Evolutionary conservation across 176 grass and related monocot genomes (phyloP).

Genomic region (Carex pumila): DNA sequence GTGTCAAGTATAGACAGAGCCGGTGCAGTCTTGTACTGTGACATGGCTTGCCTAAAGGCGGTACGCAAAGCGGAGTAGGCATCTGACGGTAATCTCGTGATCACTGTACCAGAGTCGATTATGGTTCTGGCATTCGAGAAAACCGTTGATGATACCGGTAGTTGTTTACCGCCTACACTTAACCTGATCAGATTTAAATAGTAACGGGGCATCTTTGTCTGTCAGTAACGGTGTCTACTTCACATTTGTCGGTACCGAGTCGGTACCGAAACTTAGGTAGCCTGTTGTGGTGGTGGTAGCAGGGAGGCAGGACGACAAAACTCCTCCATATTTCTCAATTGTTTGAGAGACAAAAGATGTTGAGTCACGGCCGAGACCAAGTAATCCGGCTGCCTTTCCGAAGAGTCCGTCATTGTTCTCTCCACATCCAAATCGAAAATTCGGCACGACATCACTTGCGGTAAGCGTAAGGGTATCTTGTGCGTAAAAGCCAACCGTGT

Average conservation of each 20-base stretch:
- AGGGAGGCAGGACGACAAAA: constrained; percentile 73
- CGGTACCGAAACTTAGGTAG: constrained; percentile 49
- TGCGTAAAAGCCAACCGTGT: constrained; percentile 55
- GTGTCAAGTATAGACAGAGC: constrained; percentile 31
- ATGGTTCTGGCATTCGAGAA: constrained; percentile 45
- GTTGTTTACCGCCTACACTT: constrained; percentile 35
- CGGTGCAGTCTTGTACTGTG: constrained; percentile 58
- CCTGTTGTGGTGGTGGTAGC: constrained; percentile 32
- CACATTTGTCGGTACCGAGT: constrained; percentile 14
- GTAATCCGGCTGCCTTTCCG: constrained; percentile 42
- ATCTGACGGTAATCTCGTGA: constrained; percentile 50
- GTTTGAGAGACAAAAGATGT: constrained; percentile 57
- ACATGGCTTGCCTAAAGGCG: constrained; percentile 44
- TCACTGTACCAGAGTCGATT: constrained; percentile 88
- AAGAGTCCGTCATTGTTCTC: constrained; percentile 67
- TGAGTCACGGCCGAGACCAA: constrained; percentile 58
- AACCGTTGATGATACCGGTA: constrained; percentile 23
- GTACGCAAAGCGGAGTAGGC: constrained; percentile 51
- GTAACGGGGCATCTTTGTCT: constrained; percentile 33
- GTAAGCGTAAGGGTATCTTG: constrained; percentile 55
- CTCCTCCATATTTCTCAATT: constrained; percentile 33
- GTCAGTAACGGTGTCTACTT: constrained; percentile 53
- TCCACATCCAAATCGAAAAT: constrained; percentile 36
- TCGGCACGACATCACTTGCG: neutral
- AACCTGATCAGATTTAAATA: constrained; percentile 45